Conservation (phyloP, 1,139 yeast species). For the Diutina mesorugosa region DNA sequence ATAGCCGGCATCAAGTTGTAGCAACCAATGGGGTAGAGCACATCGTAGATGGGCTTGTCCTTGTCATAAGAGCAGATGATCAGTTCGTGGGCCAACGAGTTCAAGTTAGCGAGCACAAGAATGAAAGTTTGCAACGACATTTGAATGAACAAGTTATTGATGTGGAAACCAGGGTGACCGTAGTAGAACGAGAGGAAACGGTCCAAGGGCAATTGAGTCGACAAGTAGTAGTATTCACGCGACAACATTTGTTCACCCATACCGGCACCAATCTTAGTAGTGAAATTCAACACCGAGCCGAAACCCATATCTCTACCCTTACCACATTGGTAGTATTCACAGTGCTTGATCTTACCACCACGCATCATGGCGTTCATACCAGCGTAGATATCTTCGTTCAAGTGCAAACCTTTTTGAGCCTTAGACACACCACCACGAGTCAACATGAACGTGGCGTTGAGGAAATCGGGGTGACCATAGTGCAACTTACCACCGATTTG, state of each 20-base stretch:
- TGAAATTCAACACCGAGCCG: constrained; percentile 95
- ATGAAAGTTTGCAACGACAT: constrained; percentile 86
- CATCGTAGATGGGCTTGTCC: constrained; percentile 78
- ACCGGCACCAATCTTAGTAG: constrained; percentile 99
- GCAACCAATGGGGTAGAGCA: constrained; percentile 82
- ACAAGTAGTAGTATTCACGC: constrained; percentile 93
- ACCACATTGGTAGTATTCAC: constrained; percentile 99
- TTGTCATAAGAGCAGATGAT: constrained; percentile 75
- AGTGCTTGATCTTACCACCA: constrained; percentile 98
- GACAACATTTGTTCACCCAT: constrained; percentile 99
- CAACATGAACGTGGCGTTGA: constrained; percentile 86
- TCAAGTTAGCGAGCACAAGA: constrained; percentile 85
- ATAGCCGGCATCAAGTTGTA: constrained; percentile 83
- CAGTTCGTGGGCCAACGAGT: constrained; percentile 82
- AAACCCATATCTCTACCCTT: constrained; percentile 99
- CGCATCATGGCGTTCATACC: constrained; percentile 97
- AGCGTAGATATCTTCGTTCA: constrained; percentile 98
- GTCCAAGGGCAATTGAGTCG: constrained; percentile 94
- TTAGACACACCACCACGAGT: constrained; percentile 99
- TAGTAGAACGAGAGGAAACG: constrained; percentile 95
- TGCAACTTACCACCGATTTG: constrained; percentile 98
- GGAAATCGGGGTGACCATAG: constrained; percentile 99
- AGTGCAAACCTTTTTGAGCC: constrained; percentile 96
- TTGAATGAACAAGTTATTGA: constrained; percentile 91
- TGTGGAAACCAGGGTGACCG: constrained; percentile 99